These are phyloP conservation scores for Ogataea nakhonphanomensis DNA, from an alignment of 805 yeast species.

Conservation along the genomic window DNA sequence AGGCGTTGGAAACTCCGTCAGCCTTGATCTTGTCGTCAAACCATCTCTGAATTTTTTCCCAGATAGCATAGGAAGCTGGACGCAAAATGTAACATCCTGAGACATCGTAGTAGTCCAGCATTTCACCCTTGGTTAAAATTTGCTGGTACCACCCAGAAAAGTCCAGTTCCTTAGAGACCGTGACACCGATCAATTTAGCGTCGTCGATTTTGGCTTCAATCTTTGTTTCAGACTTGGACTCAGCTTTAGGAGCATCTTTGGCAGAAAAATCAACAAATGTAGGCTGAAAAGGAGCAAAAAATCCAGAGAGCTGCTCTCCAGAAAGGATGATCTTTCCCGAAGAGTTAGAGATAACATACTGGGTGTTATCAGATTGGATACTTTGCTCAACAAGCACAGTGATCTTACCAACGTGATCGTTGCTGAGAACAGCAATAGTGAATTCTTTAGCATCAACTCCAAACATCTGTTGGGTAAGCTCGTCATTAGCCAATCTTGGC, in stretches of 20 bases:
- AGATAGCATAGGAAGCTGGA: constrained; percentile 89
- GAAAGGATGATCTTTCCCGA: constrained; percentile 49
- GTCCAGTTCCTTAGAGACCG: constrained; percentile 87
- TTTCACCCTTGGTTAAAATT: constrained; percentile 92
- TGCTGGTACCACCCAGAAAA: constrained; percentile 98
- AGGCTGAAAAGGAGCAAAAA: constrained; percentile 50
- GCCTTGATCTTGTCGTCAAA: constrained; percentile 78
- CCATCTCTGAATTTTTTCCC: constrained; percentile 92
- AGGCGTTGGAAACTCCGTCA: constrained; percentile 90
- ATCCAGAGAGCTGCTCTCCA: constrained; percentile 45
- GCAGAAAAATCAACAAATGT: constrained; percentile 53
- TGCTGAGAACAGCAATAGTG: constrained; percentile 50
- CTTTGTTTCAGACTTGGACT: constrained; percentile 37
- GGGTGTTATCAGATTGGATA: constrained; percentile 39
- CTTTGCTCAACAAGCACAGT: constrained; percentile 57
- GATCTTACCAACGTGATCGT: constrained; percentile 47
- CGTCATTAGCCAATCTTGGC: constrained; percentile 85
- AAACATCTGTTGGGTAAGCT: constrained; percentile 64
- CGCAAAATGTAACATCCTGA: constrained; percentile 98
- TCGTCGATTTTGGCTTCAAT: constrained; percentile 57
- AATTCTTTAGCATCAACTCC: constrained; percentile 57
- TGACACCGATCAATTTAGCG: constrained; percentile 92
- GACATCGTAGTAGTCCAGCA: constrained; percentile 97
- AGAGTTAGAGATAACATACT: constrained; percentile 46
- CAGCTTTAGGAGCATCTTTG: constrained; percentile 29